Conservation (phyloP, 164 flowering plant genomes). For the Vitis cinerea region DNA sequence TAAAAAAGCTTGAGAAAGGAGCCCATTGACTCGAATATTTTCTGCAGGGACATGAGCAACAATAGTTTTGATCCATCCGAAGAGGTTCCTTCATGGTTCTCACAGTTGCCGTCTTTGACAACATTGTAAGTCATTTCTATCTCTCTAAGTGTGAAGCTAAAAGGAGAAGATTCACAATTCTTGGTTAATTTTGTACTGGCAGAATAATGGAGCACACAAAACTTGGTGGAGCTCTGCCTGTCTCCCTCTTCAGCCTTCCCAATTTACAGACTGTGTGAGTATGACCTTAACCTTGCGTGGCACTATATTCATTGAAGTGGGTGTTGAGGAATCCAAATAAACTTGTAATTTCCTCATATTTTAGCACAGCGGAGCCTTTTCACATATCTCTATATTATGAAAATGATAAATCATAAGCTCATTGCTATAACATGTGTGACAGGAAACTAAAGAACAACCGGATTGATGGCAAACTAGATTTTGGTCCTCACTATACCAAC, state of each 20-base stretch:
- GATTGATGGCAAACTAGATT: constrained; percentile 45
- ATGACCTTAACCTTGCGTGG: background rate
- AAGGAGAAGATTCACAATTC: too few relatives aligned
- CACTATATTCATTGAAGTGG: too few relatives aligned
- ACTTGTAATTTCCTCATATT: too few relatives aligned
- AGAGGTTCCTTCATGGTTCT: constrained; percentile 44
- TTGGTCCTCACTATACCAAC: constrained; percentile 29
- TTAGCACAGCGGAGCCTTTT: too few relatives aligned
- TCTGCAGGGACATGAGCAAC: constrained; percentile 65
- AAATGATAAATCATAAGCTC: too few relatives aligned
- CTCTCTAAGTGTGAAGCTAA: background rate
- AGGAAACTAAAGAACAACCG: constrained; percentile 43
- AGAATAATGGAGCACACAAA: constrained; percentile 49
- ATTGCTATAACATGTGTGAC: constrained; percentile 2
- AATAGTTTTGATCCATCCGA: constrained; percentile 45
- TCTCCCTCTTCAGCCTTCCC: constrained; percentile 39
- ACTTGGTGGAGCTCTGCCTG: constrained; percentile 51
- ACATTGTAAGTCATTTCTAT: constrained; percentile 42
- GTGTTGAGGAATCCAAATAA: too few relatives aligned
- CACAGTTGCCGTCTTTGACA: constrained; percentile 50
- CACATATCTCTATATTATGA: too few relatives aligned
- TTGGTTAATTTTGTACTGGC: background rate
- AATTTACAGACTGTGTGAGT: constrained; percentile 61
- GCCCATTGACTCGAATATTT: background rate
- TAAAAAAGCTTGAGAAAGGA: too few relatives aligned